Conservation (phyloP, 106 monocot species). For the Cymbidium sinense region DNA sequence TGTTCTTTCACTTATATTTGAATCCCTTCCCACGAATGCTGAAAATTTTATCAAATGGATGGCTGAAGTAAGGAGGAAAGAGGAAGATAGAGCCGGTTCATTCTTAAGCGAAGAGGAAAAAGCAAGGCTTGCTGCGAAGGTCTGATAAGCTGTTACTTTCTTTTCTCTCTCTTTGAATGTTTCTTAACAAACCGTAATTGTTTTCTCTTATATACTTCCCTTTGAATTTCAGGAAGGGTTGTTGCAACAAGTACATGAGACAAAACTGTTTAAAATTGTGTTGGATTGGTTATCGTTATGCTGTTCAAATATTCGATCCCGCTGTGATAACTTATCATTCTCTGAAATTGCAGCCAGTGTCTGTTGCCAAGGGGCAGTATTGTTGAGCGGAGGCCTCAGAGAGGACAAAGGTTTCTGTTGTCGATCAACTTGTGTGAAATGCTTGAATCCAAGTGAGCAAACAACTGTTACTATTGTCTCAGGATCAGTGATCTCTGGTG, state of each 20-base stretch:
- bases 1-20: conserved; percentile 49
- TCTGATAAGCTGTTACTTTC: conserved; percentile 17
- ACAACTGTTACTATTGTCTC: conserved; percentile 41
- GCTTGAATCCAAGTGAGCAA: conserved; percentile 36
- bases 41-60: conserved; percentile 92
- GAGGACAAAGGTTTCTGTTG: conserved; percentile 39
- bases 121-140: conserved; percentile 75
- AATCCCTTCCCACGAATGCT: conserved; percentile 56
- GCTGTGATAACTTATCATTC: conserved; percentile 29
- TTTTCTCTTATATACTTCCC: background rate
- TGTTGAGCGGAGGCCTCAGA: conserved; percentile 35
- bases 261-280: conserved; percentile 58
- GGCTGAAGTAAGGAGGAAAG: conserved; percentile 69
- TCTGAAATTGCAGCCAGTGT: conserved; percentile 59
- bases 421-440: conserved; percentile 48
- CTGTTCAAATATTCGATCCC: conserved; percentile 21
- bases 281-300: conserved; percentile 42
- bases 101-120: conserved; percentile 74
- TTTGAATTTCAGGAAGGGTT: conserved; percentile 56
- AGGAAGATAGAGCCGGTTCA: conserved; percentile 43
- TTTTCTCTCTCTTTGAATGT: background rate
- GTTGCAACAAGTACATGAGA: conserved; percentile 62
- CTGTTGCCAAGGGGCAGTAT: conserved; percentile 71
- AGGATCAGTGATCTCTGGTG: conserved; percentile 53
- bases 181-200: conserved; percentile 2